A percentile compares a stretch with the other conserved stretches of the same genome.
phyloP scores from a whole-genome alignment of 1,284 basidiomycete species.

The Cutaneotrichosporon sp. region DNA sequence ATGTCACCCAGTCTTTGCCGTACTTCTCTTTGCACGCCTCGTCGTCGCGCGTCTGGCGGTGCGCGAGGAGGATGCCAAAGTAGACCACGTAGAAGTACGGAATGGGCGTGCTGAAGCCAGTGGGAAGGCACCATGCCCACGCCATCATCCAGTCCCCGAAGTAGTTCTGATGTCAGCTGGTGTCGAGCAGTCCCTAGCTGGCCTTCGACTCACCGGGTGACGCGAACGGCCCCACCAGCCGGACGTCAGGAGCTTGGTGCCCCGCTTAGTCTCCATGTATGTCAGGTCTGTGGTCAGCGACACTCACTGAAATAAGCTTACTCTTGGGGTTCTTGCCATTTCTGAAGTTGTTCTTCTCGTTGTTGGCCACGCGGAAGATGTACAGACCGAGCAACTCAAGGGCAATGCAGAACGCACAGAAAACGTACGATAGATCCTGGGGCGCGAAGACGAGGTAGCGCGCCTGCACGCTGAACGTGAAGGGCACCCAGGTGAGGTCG shows the following conservation, averaged over 20 bases:
- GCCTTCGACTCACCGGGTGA: conserved; percentile 61
- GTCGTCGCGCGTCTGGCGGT: conserved; percentile 87
- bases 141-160: conserved; percentile 56
- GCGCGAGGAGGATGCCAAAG: conserved; percentile 84
- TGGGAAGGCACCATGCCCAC: conserved; percentile 79
- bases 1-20: conserved; percentile 76
- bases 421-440: conserved; percentile 67
- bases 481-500: conserved; percentile 91
- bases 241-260: conserved; percentile 84
- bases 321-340: conserved; percentile 90
- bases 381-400: conserved; percentile 77
- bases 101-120: conserved; percentile 83
- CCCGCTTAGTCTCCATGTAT: conserved; percentile 77
- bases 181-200: background rate
- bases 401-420: conserved; percentile 59
- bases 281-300: conserved; percentile 55
- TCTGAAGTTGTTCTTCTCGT: conserved; percentile 93
- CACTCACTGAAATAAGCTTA: conserved; percentile 26
- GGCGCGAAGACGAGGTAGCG: conserved; percentile 87
- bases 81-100: conserved; percentile 94
- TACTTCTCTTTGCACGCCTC: conserved; percentile 87
- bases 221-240: conserved; percentile 97
- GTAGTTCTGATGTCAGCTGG: conserved; percentile 57
- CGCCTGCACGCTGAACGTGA: conserved; percentile 89
- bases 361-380: conserved; percentile 84